Conservation (phyloP, 73 alveolate genomes). For the Tetrahymena thermophila region DNA sequence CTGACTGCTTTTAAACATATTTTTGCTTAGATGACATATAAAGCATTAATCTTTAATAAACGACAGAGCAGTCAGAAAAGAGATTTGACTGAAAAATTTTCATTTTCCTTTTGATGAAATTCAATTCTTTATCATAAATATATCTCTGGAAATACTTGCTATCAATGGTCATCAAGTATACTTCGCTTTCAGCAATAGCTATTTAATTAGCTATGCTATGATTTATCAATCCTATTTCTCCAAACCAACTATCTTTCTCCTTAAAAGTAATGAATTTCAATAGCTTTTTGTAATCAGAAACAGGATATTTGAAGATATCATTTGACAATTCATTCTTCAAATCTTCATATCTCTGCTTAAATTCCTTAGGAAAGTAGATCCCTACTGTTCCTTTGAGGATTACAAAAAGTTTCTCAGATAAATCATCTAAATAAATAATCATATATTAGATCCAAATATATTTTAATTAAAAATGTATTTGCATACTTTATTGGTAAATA, state of each 20-base stretch:
- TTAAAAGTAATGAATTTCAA: background rate
- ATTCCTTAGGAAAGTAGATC: background rate
- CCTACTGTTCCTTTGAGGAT: background rate
- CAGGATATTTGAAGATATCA: background rate
- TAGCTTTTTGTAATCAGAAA: background rate
- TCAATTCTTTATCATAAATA: background rate
- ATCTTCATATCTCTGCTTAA: background rate
- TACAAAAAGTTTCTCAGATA: background rate
- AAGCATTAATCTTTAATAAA: background rate
- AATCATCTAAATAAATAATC: background rate
- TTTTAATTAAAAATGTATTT: too few species aligned
- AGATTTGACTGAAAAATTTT: background rate
- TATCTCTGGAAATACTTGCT: background rate
- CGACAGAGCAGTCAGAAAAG: background rate
- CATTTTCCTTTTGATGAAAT: background rate
- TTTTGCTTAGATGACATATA: background rate
- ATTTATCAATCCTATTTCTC: background rate
- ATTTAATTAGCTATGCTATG: background rate
- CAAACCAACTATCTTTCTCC: conserved; percentile 1
- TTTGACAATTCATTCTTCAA: background rate
- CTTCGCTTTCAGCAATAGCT: background rate
- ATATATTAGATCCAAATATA: too few species aligned
- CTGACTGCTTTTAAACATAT: background rate
- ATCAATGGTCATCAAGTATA: background rate
- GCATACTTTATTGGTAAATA: background rate